Conservation (phyloP, 2,329 filamentous ascomycete genomes). For the Clonostachys byssicola region DNA sequence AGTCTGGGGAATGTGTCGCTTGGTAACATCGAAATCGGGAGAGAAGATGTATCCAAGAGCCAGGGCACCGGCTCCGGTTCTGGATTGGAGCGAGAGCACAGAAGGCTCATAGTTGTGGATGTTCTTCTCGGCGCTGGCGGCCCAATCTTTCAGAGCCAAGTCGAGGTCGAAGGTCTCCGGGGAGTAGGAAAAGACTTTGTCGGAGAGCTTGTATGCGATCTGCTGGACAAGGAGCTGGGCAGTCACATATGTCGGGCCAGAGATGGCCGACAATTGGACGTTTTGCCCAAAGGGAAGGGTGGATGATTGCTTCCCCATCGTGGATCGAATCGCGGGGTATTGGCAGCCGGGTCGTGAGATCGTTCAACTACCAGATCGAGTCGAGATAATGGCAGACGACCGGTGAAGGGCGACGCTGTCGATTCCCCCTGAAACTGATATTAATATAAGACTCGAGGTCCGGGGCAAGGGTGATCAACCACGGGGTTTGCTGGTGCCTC, state of each 20-base stretch:
- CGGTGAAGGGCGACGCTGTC: too few relatives aligned
- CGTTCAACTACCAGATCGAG: too few relatives aligned
- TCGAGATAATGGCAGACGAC: too few relatives aligned
- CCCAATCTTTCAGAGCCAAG: constrained; percentile 76
- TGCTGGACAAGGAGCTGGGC: constrained; percentile 94
- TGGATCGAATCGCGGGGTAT: too few relatives aligned
- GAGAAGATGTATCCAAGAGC: constrained; percentile 97
- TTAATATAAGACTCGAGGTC: too few relatives aligned
- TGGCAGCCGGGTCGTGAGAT: too few relatives aligned
- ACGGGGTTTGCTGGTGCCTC: too few relatives aligned
- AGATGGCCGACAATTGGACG: constrained; percentile 57
- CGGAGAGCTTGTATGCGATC: constrained; percentile 88
- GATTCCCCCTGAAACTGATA: too few relatives aligned
- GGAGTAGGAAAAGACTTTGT: constrained; percentile 97
- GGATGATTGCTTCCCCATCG: constrained; percentile 10
- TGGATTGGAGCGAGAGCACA: constrained; percentile 78
- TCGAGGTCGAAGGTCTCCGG: constrained; percentile 92
- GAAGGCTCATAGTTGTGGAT: constrained; percentile 75
- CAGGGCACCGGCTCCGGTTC: constrained; percentile 83
- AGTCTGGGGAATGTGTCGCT: constrained; percentile 86
- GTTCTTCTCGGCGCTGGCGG: constrained; percentile 66
- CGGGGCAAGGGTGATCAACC: too few relatives aligned
- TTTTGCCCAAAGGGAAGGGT: constrained; percentile 54
- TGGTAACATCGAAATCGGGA: constrained; percentile 88
- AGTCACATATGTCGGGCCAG: constrained; percentile 87